Percentiles rank a stretch among this genome's conserved stretches.
Evolutionary conservation across 2,329 filamentous ascomycete species (phyloP).

Genomic region (Thelonectria olida): DNA sequence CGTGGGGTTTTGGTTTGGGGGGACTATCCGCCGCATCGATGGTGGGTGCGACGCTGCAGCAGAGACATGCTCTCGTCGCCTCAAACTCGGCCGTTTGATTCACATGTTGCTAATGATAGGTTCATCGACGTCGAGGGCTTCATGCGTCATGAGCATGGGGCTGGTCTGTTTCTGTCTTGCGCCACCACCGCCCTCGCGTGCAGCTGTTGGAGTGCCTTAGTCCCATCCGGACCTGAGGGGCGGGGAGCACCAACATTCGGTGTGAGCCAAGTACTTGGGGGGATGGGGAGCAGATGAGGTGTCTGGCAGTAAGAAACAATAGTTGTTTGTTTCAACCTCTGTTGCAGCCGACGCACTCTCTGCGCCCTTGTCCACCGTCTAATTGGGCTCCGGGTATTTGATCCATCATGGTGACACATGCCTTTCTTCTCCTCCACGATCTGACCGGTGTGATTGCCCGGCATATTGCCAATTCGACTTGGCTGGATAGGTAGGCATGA

Average conservation of each 20-base stretch:
- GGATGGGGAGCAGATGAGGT: constrained; percentile 18
- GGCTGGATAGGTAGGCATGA: not conserved
- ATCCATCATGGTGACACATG: constrained; percentile 1
- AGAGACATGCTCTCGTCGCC: constrained; percentile 18
- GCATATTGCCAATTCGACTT: not conserved
- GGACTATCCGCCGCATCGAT: constrained; percentile 16
- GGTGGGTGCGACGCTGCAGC: constrained; percentile 28
- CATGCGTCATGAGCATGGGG: constrained; percentile 22
- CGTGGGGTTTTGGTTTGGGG: constrained; percentile 32
- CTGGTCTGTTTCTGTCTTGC: constrained; percentile 18
- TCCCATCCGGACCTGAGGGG: constrained; percentile 2
- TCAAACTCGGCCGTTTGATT: constrained; percentile 33
- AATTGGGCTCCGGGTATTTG: constrained; percentile 27
- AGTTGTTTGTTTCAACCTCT: constrained; percentile 22
- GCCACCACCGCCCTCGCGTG: constrained; percentile 20
- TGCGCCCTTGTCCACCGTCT: constrained; percentile 19
- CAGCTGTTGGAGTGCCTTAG: constrained; percentile 23
- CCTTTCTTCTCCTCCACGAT: not conserved
- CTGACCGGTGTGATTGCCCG: constrained; percentile 16
- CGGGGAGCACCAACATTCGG: too few species aligned
- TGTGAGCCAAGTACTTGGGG: too few species aligned
- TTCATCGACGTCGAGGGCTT: constrained; percentile 36
- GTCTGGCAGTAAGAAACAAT: constrained; percentile 24
- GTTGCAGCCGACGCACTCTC: constrained; percentile 3
- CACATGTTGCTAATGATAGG: constrained; percentile 44